Evolutionary conservation across 345 rosid genomes (phyloP).

Genomic region (Eucalyptus rudis): DNA sequence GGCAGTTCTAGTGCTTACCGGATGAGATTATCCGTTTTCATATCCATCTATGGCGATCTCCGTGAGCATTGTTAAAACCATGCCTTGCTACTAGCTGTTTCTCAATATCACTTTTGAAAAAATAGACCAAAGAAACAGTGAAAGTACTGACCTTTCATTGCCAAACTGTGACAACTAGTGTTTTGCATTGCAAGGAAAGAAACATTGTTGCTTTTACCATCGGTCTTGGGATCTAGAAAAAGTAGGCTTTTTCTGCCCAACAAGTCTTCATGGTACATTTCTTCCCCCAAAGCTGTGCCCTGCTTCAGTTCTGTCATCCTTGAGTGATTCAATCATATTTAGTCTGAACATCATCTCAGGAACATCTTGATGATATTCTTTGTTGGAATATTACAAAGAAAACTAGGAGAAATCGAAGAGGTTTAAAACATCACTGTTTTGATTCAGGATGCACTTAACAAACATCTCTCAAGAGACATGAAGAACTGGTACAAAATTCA

Average conservation of each 20-base stretch:
- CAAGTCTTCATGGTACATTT: neutral
- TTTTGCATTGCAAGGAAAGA: neutral
- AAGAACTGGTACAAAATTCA: neutral
- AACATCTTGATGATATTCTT: neutral
- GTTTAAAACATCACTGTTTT: neutral
- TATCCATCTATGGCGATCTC: neutral
- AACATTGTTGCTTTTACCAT: neutral
- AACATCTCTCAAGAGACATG: neutral
- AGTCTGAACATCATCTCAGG: neutral
- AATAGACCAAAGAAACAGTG: neutral
- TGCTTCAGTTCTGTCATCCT: neutral
- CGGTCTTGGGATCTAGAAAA: neutral
- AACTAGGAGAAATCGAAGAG: neutral
- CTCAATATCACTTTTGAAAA: neutral
- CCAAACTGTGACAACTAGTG: neutral
- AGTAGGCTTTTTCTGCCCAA: neutral
- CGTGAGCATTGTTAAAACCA: neutral
- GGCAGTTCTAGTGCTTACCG: neutral
- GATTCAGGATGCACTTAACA: neutral
- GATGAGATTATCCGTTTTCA: neutral
- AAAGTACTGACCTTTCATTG: neutral
- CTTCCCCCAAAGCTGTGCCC: neutral
- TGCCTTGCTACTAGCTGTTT: neutral
- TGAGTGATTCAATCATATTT: neutral
- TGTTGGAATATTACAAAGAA: neutral